phyloP scores from a whole-genome alignment of 2,329 filamentous ascomycete species.

The Pezicula neosporulosa region DNA sequence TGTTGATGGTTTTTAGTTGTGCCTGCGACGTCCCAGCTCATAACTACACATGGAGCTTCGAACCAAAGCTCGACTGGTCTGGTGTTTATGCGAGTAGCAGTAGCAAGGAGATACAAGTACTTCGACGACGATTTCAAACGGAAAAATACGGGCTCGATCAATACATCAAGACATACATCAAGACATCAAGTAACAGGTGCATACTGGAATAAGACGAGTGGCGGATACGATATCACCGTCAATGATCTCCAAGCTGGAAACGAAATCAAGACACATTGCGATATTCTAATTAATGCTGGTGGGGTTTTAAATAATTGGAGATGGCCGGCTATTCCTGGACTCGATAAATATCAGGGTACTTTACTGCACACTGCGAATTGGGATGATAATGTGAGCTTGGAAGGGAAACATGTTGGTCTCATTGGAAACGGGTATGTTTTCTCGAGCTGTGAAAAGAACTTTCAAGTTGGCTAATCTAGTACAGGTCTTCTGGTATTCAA shows the following conservation, averaged over 20 bases:
- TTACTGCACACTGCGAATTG: slow-evolving; percentile 43
- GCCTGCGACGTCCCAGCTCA: slow-evolving; percentile 47
- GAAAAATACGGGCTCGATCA: slow-evolving; percentile 50
- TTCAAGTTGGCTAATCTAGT: slow-evolving; percentile 14
- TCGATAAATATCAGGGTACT: slow-evolving; percentile 38
- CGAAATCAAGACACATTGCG: slow-evolving; percentile 12
- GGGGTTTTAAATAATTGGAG: slow-evolving; percentile 41
- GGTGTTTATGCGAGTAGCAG: slow-evolving; percentile 53
- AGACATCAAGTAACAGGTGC: slow-evolving; percentile 47
- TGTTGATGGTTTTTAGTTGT: slow-evolving; percentile 35
- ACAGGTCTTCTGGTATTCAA: slow-evolving; percentile 38
- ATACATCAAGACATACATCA: slow-evolving; percentile 55
- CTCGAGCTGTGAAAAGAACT: slow-evolving; percentile 6
- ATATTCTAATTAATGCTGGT: slow-evolving; percentile 17
- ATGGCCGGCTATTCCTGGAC: slow-evolving; percentile 42
- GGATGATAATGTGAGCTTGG: slow-evolving; percentile 36
- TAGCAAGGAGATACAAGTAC: slow-evolving; percentile 55
- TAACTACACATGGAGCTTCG: slow-evolving; percentile 57
- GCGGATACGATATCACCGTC: slow-evolving; percentile 46
- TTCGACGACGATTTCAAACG: slow-evolving; percentile 45
- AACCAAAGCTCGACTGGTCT: slow-evolving; percentile 54
- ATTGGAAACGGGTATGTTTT: slow-evolving; percentile 38
- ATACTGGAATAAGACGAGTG: slow-evolving; percentile 46
- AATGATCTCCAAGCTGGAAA: slow-evolving; percentile 26
- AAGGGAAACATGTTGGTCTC: slow-evolving; percentile 36